Evolutionary conservation across 305 asterid species (phyloP).

Genomic region (Rubia occidens): DNA sequence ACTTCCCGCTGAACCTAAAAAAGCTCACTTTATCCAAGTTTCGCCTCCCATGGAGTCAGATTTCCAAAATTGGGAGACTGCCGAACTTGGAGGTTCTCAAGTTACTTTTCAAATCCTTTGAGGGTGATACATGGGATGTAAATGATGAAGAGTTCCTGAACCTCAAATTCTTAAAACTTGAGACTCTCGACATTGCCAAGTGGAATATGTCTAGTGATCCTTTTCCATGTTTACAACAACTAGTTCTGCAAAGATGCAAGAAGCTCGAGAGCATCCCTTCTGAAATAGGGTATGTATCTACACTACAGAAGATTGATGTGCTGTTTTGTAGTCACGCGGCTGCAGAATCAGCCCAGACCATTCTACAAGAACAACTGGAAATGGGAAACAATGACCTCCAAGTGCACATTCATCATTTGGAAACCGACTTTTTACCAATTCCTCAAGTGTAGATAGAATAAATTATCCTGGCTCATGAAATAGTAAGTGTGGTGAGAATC

Average conservation of each 20-base stretch:
- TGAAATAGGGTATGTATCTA: background rate
- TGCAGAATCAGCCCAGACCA: background rate
- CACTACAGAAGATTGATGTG: background rate
- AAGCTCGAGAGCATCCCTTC: background rate
- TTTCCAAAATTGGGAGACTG: background rate
- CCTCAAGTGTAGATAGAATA: background rate
- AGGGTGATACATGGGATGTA: background rate
- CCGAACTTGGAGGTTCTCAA: background rate
- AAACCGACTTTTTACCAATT: background rate
- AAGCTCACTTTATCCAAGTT: background rate
- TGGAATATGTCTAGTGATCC: background rate
- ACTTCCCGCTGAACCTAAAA: background rate
- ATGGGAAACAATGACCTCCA: background rate
- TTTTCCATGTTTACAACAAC: background rate
- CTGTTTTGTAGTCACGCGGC: background rate
- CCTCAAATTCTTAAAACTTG: background rate
- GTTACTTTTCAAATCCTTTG: background rate
- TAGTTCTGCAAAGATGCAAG: background rate
- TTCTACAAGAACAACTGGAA: background rate
- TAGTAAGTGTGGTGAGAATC: background rate
- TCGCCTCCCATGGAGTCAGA: background rate
- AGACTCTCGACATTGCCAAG: background rate
- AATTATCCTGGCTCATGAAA: background rate
- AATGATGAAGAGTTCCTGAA: background rate
- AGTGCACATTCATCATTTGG: background rate